Conservation (phyloP, 2,329 filamentous ascomycete species). For the Calonectria pseudoturangicola region DNA sequence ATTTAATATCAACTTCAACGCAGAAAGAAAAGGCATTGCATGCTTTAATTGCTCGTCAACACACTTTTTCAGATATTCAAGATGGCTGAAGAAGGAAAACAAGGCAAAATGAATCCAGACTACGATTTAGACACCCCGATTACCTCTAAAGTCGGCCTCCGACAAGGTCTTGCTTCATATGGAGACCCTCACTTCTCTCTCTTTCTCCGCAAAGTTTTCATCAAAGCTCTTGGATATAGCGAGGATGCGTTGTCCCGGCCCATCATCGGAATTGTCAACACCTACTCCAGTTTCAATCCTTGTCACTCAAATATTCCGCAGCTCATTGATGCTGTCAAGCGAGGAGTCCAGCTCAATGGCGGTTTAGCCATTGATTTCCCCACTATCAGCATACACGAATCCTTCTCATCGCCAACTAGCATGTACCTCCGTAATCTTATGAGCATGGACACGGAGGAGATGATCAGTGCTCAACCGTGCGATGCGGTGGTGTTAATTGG, state of each 20-base stretch:
- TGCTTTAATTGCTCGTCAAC: no score
- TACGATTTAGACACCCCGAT: conserved; percentile 11
- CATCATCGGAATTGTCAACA: conserved; percentile 9
- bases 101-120: background rate
- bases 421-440: conserved; percentile 12
- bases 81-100: background rate
- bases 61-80: background rate
- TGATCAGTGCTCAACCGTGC: conserved; percentile 9
- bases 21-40: background rate
- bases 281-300: conserved; percentile 20
- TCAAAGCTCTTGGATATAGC: conserved; percentile 16
- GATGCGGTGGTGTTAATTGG: conserved; percentile 9
- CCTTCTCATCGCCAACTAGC: conserved; percentile 9
- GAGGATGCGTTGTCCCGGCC: conserved; percentile 10
- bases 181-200: conserved; percentile 9
- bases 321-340: conserved; percentile 5
- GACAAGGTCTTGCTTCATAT: background rate
- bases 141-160: conserved; percentile 10
- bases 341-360: conserved; percentile 8
- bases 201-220: conserved; percentile 20
- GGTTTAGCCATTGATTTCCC: conserved; percentile 11
- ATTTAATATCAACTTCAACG: no score
- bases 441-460: conserved; percentile 19
- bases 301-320: conserved; percentile 7
- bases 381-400: conserved; percentile 11